phyloP scores from a whole-genome alignment of 768 basidiomycete genomes.

The Tricholoma flavovirens region DNA sequence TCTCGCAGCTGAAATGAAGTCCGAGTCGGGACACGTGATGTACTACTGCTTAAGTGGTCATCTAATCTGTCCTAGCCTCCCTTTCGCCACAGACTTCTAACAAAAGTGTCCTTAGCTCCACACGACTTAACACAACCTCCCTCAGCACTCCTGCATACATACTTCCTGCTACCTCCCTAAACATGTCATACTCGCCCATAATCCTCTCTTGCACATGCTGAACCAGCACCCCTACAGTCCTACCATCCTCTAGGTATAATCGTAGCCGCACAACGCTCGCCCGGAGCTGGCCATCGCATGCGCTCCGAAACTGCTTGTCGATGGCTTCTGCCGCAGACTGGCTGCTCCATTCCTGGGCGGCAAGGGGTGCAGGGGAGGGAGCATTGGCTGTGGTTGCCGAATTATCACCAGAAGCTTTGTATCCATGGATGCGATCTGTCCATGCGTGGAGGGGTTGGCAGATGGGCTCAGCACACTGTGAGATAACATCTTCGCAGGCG shows the following conservation, averaged over 20 bases:
- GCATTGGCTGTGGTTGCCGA: conserved; percentile 5
- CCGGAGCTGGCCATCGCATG: conserved; percentile 51
- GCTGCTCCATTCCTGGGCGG: conserved; percentile 44
- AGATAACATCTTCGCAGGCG: conserved; percentile 82
- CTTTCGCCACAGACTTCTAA: conserved; percentile 27
- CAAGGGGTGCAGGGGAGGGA: conserved; percentile 19
- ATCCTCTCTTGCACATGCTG: conserved; percentile 73
- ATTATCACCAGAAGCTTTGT: conserved; percentile 12
- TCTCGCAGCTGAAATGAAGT: neutral
- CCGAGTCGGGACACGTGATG: too few species aligned
- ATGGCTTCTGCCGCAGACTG: conserved; percentile 42
- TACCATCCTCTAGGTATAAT: conserved; percentile 76
- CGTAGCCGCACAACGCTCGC: conserved; percentile 53
- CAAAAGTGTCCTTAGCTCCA: conserved; percentile 35
- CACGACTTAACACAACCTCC: conserved; percentile 27
- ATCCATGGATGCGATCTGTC: conserved; percentile 41
- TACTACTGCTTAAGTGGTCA: too few species aligned
- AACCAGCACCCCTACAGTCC: conserved; percentile 73
- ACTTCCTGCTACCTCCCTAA: conserved; percentile 56
- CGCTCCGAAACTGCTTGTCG: conserved; percentile 49
- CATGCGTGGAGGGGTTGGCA: conserved; percentile 59
- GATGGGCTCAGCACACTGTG: conserved; percentile 49
- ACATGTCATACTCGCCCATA: conserved; percentile 67
- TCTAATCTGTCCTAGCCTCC: too few species aligned
- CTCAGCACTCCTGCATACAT: conserved; percentile 35